These are phyloP conservation scores for Elsinoe batatas DNA, from an alignment of 2,329 filamentous ascomycete genomes.

Conservation along the genomic window DNA sequence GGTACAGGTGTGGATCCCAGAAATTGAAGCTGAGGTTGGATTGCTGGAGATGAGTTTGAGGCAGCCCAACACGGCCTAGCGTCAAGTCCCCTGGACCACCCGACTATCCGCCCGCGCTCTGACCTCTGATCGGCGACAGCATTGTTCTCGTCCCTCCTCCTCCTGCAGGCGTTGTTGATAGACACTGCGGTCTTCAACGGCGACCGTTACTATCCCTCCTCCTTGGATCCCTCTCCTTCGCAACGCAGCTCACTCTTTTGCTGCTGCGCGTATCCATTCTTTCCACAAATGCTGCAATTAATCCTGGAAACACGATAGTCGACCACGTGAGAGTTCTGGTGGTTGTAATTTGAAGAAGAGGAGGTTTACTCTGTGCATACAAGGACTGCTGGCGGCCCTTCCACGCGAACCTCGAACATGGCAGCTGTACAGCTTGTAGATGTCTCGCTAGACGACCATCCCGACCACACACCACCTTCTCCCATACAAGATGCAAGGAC, in stretches of 20 bases:
- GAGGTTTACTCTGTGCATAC: background rate
- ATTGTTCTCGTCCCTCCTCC: constrained; percentile 10
- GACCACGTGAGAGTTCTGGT: background rate
- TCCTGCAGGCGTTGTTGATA: constrained; percentile 11
- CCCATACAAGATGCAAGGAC: background rate
- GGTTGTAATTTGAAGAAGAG: background rate
- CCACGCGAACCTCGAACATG: background rate
- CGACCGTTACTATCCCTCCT: constrained; percentile 8
- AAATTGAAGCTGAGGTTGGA: constrained; percentile 7
- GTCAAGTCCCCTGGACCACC: background rate
- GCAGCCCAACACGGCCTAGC: background rate
- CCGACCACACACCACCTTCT: background rate
- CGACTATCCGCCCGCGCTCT: background rate
- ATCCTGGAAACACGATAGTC: background rate
- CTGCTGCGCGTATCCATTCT: constrained; percentile 10
- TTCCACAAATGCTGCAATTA: constrained; percentile 2
- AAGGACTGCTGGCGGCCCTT: constrained; percentile 11
- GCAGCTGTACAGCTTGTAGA: constrained; percentile 9
- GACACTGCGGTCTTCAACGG: constrained; percentile 10
- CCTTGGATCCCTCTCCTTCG: constrained; percentile 5
- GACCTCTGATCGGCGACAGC: constrained; percentile 10
- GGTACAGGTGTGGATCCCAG: background rate
- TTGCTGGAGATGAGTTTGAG: background rate
- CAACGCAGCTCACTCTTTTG: constrained; percentile 11
- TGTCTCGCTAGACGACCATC: constrained; percentile 2